Conservation (phyloP, 257 asterid genomes). For the Verbena officinalis region DNA sequence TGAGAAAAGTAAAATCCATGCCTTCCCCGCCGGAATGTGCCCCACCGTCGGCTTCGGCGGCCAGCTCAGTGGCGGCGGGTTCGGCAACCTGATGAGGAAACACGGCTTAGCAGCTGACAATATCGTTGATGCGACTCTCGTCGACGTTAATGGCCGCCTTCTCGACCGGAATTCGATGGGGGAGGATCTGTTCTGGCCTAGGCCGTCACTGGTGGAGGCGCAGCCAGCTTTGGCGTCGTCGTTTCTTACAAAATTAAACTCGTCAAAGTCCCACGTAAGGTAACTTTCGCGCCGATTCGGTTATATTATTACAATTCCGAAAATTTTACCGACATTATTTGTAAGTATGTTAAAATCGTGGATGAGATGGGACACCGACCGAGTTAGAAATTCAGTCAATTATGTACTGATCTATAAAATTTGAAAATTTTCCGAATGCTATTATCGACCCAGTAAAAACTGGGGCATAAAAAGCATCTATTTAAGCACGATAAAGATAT, state of each 20-base stretch:
- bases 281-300: constrained; percentile 25
- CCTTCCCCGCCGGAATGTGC: constrained; percentile 48
- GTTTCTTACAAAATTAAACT: constrained; percentile 37
- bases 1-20: constrained; percentile 34
- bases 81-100: constrained; percentile 44
- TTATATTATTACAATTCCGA: constrained; percentile 26
- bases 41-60: constrained; percentile 48
- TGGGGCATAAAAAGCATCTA: no score
- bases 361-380: constrained; percentile 30
- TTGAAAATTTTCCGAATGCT: no score
- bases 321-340: constrained; percentile 24
- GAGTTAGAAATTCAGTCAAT: no score
- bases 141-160: constrained; percentile 38
- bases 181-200: constrained; percentile 53
- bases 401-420: no score
- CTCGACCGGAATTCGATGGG: constrained; percentile 43
- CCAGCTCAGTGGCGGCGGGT: constrained; percentile 45
- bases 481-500: no score
- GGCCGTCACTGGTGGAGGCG: constrained; percentile 55
- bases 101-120: constrained; percentile 42
- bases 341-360: constrained; percentile 26
- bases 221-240: constrained; percentile 45
- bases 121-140: constrained; percentile 41
- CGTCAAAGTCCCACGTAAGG: constrained; percentile 36
- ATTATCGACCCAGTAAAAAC: no score